These are phyloP conservation scores for Talaromyces liani DNA, from an alignment of 495 filamentous ascomycete species.

Conservation along the genomic window DNA sequence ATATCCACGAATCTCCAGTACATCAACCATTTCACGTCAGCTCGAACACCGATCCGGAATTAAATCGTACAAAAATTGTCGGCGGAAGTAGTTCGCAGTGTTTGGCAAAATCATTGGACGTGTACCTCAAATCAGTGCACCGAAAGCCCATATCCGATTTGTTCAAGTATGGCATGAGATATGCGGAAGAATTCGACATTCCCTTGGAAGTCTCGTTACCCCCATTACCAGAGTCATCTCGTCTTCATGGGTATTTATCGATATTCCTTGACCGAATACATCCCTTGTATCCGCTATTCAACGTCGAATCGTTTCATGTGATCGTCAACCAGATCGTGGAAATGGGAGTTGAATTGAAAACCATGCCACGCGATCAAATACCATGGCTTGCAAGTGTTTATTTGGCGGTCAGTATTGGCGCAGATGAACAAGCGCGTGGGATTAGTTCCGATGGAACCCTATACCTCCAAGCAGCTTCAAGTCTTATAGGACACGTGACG, in stretches of 20 bases:
- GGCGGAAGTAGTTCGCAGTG: constrained; percentile 5
- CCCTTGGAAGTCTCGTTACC: constrained; percentile 4
- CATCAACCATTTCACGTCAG: constrained; percentile 8
- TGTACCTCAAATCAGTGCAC: constrained; percentile 3
- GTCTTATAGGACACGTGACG: constrained; percentile 4
- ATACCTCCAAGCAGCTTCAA: neutral
- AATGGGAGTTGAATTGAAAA: neutral
- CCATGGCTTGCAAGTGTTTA: constrained; percentile 6
- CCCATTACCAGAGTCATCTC: neutral
- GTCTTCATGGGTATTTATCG: neutral
- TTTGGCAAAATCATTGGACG: constrained; percentile 5
- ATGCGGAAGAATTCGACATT: constrained; percentile 3
- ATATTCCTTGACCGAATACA: neutral
- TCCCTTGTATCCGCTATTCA: neutral
- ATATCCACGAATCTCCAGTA: constrained; percentile 3
- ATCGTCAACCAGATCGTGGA: neutral
- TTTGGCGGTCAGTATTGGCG: neutral
- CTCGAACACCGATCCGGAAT: neutral
- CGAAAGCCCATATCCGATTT: neutral
- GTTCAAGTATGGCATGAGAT: constrained; percentile 6
- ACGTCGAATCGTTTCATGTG: neutral
- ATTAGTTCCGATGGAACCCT: neutral
- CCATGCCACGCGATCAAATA: constrained; percentile 1
- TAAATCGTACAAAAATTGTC: constrained; percentile 4
- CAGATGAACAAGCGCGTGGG: neutral